Percentiles rank a stretch among this genome's conserved stretches.
These are phyloP conservation scores for Purshia tridentata DNA, from an alignment of 306 rosid genomes.

Conservation along the genomic window DNA sequence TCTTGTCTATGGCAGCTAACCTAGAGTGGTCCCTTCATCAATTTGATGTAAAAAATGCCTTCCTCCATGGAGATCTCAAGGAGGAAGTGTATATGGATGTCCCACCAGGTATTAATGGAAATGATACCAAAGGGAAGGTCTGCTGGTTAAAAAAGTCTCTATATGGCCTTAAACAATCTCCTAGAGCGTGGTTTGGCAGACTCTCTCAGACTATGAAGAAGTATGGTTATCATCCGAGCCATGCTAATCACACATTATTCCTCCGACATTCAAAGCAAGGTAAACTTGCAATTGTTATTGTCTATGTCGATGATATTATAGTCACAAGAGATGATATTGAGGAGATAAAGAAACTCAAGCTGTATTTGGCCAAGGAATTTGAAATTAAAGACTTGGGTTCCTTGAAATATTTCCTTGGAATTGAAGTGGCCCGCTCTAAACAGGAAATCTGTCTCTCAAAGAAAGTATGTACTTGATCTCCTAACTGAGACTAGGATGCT, in stretches of 20 bases:
- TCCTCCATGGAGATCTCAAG: neutral
- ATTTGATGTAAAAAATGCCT: neutral
- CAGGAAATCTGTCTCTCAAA: neutral
- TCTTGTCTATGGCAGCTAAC: neutral
- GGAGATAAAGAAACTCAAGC: neutral
- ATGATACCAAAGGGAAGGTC: neutral
- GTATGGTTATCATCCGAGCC: neutral
- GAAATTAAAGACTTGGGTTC: conserved; percentile 7
- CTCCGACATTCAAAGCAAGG: neutral
- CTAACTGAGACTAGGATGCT: neutral
- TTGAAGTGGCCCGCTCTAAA: neutral
- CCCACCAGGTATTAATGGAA: neutral
- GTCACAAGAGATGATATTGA: neutral
- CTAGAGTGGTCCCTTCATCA: neutral
- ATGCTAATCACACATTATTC: neutral
- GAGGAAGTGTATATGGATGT: neutral
- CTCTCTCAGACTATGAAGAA: neutral
- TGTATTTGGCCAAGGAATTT: neutral
- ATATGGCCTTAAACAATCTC: neutral
- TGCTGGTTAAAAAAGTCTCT: neutral
- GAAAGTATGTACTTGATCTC: neutral
- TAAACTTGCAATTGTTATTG: neutral
- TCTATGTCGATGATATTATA: neutral
- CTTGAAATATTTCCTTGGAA: neutral
- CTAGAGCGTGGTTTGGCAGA: neutral